These are phyloP conservation scores for Xanthoparmelia taractica DNA, from an alignment of 495 filamentous ascomycete genomes.

Conservation along the genomic window DNA sequence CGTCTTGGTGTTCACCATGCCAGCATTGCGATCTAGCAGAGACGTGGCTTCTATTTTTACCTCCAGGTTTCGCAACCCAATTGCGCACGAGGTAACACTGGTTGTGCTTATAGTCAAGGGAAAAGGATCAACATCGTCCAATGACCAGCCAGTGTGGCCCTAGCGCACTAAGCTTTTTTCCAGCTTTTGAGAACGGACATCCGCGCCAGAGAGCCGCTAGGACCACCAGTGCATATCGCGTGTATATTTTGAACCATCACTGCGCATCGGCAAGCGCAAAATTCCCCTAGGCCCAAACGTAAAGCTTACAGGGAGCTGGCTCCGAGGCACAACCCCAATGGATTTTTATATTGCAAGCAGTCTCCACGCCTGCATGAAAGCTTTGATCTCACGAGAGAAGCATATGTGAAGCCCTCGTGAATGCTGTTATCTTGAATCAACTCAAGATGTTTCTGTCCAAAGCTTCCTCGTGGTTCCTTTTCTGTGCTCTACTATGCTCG, in stretches of 20 bases:
- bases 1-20: neutral
- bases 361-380: neutral
- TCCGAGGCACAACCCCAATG: neutral
- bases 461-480: neutral
- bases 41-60: too few species aligned
- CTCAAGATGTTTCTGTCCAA: neutral
- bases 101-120: neutral
- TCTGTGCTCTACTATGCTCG: neutral
- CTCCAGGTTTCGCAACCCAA: neutral
- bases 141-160: neutral
- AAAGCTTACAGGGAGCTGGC: neutral
- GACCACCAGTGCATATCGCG: neutral
- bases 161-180: neutral
- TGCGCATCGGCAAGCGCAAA: constrained; percentile 6
- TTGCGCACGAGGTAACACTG: neutral
- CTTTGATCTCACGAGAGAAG: neutral
- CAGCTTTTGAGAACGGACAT: neutral
- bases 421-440: neutral
- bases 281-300: constrained; percentile 6
- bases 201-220: neutral
- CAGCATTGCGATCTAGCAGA: neutral
- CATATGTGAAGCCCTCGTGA: neutral
- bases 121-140: neutral
- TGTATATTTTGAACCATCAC: neutral
- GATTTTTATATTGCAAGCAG: constrained; percentile 4